phyloP scores from a whole-genome alignment of 2,329 filamentous ascomycete species.

The Neonectria coccinea region DNA sequence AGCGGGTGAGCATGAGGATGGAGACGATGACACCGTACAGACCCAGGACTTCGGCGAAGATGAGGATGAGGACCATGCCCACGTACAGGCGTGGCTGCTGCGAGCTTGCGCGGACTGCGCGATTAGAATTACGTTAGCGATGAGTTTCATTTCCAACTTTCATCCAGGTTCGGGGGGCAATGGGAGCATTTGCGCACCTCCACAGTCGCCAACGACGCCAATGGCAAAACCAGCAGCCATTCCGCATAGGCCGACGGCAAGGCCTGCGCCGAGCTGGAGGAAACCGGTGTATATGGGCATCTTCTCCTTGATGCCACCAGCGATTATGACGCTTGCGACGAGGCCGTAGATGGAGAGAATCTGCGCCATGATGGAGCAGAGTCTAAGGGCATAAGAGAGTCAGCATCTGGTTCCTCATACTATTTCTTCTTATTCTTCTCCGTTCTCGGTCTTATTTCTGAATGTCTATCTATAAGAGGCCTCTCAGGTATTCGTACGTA shows the following conservation, averaged over 20 bases:
- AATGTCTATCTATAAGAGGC: background rate
- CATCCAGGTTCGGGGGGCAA: background rate
- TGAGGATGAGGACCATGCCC: conserved; percentile 61
- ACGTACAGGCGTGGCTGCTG: conserved; percentile 61
- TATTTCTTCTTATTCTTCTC: background rate
- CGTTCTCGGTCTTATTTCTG: background rate
- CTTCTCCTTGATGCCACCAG: conserved; percentile 54
- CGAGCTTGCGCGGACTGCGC: conserved; percentile 57
- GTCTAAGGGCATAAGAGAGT: conserved; percentile 33
- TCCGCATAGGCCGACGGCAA: conserved; percentile 58
- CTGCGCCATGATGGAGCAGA: conserved; percentile 61
- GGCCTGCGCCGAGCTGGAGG: conserved; percentile 57
- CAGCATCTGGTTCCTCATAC: conserved; percentile 12
- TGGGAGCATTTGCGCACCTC: conserved; percentile 48
- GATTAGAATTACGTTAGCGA: background rate
- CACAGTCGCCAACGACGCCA: conserved; percentile 60
- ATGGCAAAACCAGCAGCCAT: conserved; percentile 61
- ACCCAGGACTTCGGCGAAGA: conserved; percentile 60
- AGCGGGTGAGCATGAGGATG: conserved; percentile 61
- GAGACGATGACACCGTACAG: conserved; percentile 61
- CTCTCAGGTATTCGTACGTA: conserved; percentile 45
- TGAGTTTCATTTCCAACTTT: background rate
- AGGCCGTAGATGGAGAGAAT: conserved; percentile 62
- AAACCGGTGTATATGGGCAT: conserved; percentile 58
- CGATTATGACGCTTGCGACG: conserved; percentile 59